Evolutionary conservation across 495 filamentous ascomycete species (phyloP).

Genomic region (Venustampulla echinocandica): DNA sequence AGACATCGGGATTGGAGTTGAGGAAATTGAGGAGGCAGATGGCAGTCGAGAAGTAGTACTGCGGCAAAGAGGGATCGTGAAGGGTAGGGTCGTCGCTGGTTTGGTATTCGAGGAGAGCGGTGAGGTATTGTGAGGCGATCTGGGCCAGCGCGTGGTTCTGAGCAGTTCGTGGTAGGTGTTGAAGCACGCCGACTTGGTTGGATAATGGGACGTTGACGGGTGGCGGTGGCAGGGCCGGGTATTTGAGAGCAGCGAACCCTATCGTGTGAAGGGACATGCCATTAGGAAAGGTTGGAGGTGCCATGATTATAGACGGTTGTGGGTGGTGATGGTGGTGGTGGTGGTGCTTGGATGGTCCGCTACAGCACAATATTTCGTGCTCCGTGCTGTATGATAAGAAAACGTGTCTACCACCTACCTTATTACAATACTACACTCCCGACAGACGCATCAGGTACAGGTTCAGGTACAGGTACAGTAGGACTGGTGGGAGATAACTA

Average conservation of each 20-base stretch:
- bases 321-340: too few species aligned
- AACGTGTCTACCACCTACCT: too few species aligned
- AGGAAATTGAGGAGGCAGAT: constrained; percentile 16
- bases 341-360: too few species aligned
- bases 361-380: too few species aligned
- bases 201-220: constrained; percentile 11
- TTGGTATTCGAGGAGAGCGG: constrained; percentile 16
- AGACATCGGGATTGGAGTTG: constrained; percentile 11
- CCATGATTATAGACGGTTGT: too few species aligned
- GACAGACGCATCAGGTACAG: too few species aligned
- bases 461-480: too few species aligned
- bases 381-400: too few species aligned
- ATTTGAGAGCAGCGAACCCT: constrained; percentile 17
- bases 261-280: constrained; percentile 16
- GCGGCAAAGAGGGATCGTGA: constrained; percentile 7
- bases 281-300: constrained; percentile 17
- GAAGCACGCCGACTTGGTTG: constrained; percentile 14
- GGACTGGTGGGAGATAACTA: too few species aligned
- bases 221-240: constrained; percentile 9
- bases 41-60: constrained; percentile 19
- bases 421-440: too few species aligned
- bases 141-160: constrained; percentile 14
- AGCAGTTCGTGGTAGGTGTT: neutral
- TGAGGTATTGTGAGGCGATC: constrained; percentile 17
- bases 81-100: constrained; percentile 15